A percentile compares a stretch with the other conserved stretches of the same genome.
phyloP scores from a whole-genome alignment of 306 rosid species.

The Castanospermum australe region DNA sequence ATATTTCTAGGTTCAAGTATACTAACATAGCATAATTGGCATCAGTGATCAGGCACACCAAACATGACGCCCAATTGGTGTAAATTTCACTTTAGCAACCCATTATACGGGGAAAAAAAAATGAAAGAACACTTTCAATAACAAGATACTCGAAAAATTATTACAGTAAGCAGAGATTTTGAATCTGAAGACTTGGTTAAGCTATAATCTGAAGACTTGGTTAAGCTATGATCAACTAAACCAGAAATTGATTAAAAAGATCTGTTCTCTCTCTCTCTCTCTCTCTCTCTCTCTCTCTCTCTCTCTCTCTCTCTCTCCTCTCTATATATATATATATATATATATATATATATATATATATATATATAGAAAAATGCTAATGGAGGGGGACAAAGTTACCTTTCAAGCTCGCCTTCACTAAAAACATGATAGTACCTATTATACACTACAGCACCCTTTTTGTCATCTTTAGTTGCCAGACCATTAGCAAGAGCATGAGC shows the following conservation, averaged over 20 bases:
- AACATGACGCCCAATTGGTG: neutral
- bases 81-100: constrained; percentile 1
- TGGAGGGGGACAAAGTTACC: constrained; percentile 44
- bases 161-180: neutral
- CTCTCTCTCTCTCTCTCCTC: too few species aligned
- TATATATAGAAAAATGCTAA: neutral
- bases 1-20: constrained; percentile 10
- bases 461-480: constrained; percentile 87
- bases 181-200: constrained; percentile 9
- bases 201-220: too few species aligned
- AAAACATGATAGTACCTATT: constrained; percentile 96
- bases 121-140: neutral
- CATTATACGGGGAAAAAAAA: neutral
- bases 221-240: constrained; percentile 7
- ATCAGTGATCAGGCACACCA: neutral
- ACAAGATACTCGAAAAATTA: neutral
- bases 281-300: too few species aligned
- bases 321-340: too few species aligned
- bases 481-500: constrained; percentile 83
- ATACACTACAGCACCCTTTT: constrained; percentile 83
- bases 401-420: constrained; percentile 92
- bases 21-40: neutral
- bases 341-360: too few species aligned
- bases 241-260: neutral
- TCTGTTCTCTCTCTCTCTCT: too few species aligned